Evolutionary conservation across 805 yeast genomes (phyloP).

Genomic region (Metschnikowia orientalis): DNA sequence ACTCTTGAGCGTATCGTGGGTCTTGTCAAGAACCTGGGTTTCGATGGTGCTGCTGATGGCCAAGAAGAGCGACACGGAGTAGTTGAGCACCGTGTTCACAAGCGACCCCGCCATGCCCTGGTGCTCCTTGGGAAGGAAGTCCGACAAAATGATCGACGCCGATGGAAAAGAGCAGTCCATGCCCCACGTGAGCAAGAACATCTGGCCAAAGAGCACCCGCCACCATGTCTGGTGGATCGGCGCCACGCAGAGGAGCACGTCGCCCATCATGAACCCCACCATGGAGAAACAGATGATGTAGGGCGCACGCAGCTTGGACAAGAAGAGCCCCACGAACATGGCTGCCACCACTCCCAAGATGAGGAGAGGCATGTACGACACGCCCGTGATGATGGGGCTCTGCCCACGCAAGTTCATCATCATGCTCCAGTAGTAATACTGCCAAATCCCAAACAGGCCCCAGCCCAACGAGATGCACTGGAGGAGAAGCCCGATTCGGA

Average conservation of each 20-base stretch:
- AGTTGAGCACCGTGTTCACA: conserved; percentile 65
- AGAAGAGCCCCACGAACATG: conserved; percentile 43
- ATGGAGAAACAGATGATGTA: conserved; percentile 48
- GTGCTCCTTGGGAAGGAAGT: conserved; percentile 53
- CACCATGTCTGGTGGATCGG: conserved; percentile 61
- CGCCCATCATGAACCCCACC: conserved; percentile 52
- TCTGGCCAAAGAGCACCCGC: conserved; percentile 51
- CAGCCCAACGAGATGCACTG: conserved; percentile 58
- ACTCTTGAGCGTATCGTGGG: conserved; percentile 30
- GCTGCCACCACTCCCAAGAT: conserved; percentile 57
- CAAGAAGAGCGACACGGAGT: conserved; percentile 62
- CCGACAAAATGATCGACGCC: conserved; percentile 58
- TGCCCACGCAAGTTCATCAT: conserved; percentile 47
- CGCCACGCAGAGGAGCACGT: conserved; percentile 47
- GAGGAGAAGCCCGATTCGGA: conserved; percentile 46
- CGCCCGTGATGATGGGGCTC: conserved; percentile 29
- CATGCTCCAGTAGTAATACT: conserved; percentile 57
- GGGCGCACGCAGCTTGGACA: conserved; percentile 46
- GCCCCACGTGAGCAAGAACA: conserved; percentile 59
- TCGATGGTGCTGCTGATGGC: conserved; percentile 73
- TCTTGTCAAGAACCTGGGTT: conserved; percentile 9
- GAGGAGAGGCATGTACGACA: conserved; percentile 44
- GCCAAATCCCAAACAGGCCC: conserved; percentile 75
- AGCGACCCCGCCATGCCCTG: conserved; percentile 80
- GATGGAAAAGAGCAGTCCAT: conserved; percentile 81